Evolutionary conservation across 2,329 filamentous ascomycete genomes (phyloP).

Genomic region (Colletotrichum sp.): DNA sequence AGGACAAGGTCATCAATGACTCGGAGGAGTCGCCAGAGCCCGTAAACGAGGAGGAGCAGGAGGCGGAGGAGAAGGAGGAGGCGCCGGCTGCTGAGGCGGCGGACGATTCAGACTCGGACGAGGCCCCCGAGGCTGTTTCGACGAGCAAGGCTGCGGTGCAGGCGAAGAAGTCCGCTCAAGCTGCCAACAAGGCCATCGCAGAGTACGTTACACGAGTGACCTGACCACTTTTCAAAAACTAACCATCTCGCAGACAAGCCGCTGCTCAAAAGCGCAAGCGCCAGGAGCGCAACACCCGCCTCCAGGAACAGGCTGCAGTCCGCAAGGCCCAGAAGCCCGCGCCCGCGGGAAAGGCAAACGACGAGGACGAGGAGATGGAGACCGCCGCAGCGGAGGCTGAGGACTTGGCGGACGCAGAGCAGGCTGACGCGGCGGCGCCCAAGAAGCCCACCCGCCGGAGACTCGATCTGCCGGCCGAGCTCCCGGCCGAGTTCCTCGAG

Average conservation of each 20-base stretch:
- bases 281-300: constrained; percentile 56
- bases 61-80: constrained; percentile 24
- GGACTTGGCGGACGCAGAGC: constrained; percentile 21
- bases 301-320: constrained; percentile 60
- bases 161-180: constrained; percentile 49
- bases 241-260: constrained; percentile 46
- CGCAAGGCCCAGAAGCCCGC: constrained; percentile 41
- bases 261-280: constrained; percentile 59
- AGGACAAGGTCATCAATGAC: constrained; percentile 16
- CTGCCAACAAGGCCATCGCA: constrained; percentile 53
- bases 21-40: constrained; percentile 11
- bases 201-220: constrained; percentile 43
- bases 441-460: constrained; percentile 25
- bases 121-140: constrained; percentile 65
- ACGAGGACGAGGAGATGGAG: not conserved
- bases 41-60: not conserved
- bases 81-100: constrained; percentile 38
- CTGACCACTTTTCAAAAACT: not conserved
- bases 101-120: constrained; percentile 54
- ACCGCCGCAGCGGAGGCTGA: constrained; percentile 23
- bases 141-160: constrained; percentile 52
- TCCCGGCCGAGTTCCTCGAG: constrained; percentile 61
- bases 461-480: constrained; percentile 44
- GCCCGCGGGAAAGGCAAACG: constrained; percentile 3
- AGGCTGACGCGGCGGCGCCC: constrained; percentile 23